phyloP scores from a whole-genome alignment of 345 rosid genomes.

The Eucalyptus tenuipes region DNA sequence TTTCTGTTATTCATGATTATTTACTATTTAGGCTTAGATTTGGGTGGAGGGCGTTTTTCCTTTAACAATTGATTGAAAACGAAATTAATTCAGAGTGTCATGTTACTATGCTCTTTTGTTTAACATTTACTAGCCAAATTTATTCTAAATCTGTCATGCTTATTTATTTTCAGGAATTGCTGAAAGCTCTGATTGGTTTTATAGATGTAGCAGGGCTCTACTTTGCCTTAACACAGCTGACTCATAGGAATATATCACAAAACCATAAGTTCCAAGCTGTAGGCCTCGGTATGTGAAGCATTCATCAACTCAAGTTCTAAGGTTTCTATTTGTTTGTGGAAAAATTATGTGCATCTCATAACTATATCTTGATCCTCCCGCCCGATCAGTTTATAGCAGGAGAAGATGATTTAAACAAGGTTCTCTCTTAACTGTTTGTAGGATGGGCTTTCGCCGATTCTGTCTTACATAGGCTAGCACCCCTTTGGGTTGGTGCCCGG shows the following conservation, averaged over 20 bases:
- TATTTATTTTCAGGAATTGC: constrained; percentile 46
- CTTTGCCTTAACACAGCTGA: constrained; percentile 81
- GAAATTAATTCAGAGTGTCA: not conserved
- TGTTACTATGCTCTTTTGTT: not conserved
- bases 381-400: not conserved
- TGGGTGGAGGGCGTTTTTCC: not conserved
- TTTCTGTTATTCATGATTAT: not conserved
- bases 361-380: not conserved
- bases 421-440: constrained; percentile 7
- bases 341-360: not conserved
- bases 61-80: not conserved
- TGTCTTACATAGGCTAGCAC: constrained; percentile 84
- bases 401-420: not conserved
- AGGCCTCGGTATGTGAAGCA: constrained; percentile 65
- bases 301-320: not conserved
- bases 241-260: constrained; percentile 93
- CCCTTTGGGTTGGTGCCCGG: constrained; percentile 95
- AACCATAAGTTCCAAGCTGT: constrained; percentile 97
- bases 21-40: not conserved
- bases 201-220: constrained; percentile 96
- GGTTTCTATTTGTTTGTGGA: not conserved
- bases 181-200: constrained; percentile 91
- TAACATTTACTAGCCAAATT: not conserved
- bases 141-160: not conserved
- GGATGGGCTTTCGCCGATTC: constrained; percentile 99